Conservation (phyloP, 2,329 filamentous ascomycete species). For the Fusarium coicis region DNA sequence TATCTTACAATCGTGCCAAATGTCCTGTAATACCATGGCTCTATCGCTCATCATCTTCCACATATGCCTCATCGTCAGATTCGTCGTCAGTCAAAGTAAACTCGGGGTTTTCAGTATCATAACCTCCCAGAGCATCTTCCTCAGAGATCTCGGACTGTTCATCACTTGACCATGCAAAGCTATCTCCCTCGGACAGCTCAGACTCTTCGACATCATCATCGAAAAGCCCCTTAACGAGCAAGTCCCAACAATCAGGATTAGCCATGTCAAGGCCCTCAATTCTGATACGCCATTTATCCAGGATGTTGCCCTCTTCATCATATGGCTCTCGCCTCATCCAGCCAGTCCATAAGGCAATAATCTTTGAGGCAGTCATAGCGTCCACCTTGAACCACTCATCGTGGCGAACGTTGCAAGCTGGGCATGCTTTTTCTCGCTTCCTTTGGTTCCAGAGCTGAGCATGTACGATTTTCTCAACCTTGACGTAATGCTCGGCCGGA, state of each 20-base stretch:
- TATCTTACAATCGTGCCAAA: constrained; percentile 2
- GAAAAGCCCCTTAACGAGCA: constrained; percentile 29
- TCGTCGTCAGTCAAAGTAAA: constrained; percentile 1
- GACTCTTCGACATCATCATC: constrained; percentile 29
- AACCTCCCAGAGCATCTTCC: background rate
- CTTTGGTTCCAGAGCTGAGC: constrained; percentile 42
- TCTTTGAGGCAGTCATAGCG: constrained; percentile 13
- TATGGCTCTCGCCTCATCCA: constrained; percentile 47
- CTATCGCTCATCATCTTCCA: background rate
- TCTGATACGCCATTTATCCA: constrained; percentile 36
- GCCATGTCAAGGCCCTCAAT: constrained; percentile 40
- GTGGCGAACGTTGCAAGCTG: constrained; percentile 36
- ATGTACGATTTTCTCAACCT: constrained; percentile 48
- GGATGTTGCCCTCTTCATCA: constrained; percentile 38
- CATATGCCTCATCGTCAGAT: background rate
- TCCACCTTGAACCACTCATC: constrained; percentile 46
- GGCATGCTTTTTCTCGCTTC: constrained; percentile 40
- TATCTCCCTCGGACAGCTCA: constrained; percentile 21
- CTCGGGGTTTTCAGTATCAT: constrained; percentile 3
- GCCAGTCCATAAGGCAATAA: constrained; percentile 42
- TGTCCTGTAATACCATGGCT: background rate
- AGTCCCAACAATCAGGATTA: constrained; percentile 43
- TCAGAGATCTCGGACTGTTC: constrained; percentile 1
- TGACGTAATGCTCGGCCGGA: constrained; percentile 33
- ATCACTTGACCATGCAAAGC: constrained; percentile 18